Percentiles rank a stretch among this genome's conserved stretches.
Conservation (phyloP, 129 eudicot genomes). For the Pittosporum tobira region DNA sequence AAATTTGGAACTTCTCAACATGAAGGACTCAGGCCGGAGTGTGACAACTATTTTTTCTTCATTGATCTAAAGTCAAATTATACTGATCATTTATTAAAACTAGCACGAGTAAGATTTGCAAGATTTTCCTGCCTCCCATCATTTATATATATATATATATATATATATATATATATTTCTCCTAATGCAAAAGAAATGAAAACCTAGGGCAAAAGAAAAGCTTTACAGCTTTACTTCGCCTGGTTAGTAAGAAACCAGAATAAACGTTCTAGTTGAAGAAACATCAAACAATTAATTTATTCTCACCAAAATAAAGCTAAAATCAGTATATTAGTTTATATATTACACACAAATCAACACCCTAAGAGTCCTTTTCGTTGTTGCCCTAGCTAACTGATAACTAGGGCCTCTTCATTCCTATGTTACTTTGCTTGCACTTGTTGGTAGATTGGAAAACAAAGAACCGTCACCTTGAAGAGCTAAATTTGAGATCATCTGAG, state of each 20-base stretch:
- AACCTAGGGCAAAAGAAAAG: too few relatives aligned
- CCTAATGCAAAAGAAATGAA: too few relatives aligned
- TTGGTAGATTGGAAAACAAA: conserved; percentile 39
- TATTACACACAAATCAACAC: conserved; percentile 14
- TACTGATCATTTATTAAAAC: too few relatives aligned
- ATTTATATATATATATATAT: too few relatives aligned
- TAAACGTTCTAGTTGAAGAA: background rate
- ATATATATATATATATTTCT: too few relatives aligned
- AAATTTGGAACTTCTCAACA: too few relatives aligned
- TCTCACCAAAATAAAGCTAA: conserved; percentile 17
- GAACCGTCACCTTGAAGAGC: conserved; percentile 46
- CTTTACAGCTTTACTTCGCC: background rate
- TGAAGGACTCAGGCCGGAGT: too few relatives aligned
- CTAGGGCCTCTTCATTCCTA: too few relatives aligned
- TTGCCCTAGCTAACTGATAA: background rate
- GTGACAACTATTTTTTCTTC: too few relatives aligned
- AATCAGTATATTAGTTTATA: conserved; percentile 1
- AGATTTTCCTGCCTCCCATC: too few relatives aligned
- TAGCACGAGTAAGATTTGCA: too few relatives aligned
- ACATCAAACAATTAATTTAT: background rate
- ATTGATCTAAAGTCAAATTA: too few relatives aligned
- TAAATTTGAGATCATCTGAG: conserved; percentile 49
- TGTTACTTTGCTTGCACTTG: conserved; percentile 45
- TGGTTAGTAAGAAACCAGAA: background rate
- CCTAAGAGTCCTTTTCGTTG: background rate